These are phyloP conservation scores for Artemisia annua DNA, from an alignment of 129 eudicot species.

Conservation along the genomic window DNA sequence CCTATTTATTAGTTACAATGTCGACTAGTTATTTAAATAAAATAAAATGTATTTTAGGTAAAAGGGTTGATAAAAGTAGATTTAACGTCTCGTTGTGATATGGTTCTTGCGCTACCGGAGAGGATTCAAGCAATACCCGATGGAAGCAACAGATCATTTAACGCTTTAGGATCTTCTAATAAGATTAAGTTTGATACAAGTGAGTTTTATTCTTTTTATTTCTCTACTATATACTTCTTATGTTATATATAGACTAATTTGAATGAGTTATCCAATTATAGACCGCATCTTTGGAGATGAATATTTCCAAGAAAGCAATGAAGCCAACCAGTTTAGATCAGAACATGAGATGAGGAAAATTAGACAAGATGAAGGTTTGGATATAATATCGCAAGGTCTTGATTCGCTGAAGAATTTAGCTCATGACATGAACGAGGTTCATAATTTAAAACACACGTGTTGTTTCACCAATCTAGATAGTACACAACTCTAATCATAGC, in stretches of 20 bases:
- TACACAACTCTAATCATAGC: not conserved
- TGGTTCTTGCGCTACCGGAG: conserved; percentile 58
- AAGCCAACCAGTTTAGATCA: conserved; percentile 49
- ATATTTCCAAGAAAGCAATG: conserved; percentile 52
- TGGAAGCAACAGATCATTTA: conserved; percentile 41
- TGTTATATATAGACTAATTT: not conserved
- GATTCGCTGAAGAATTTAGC: conserved; percentile 65
- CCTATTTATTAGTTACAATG: too few species aligned
- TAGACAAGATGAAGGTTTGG: conserved; percentile 72
- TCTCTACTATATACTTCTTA: not conserved
- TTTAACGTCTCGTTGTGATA: conserved; percentile 41
- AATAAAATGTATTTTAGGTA: conserved; percentile 32
- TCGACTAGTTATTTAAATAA: not conserved
- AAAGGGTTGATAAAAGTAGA: conserved; percentile 61
- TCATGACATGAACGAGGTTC: conserved; percentile 72
- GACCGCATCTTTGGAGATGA: conserved; percentile 43
- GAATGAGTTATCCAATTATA: conserved; percentile 5
- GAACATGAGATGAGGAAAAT: conserved; percentile 59
- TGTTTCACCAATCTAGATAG: too few species aligned
- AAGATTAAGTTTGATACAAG: conserved; percentile 56
- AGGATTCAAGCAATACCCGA: conserved; percentile 72
- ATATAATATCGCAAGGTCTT: conserved; percentile 59
- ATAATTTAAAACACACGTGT: too few species aligned
- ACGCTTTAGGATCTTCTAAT: conserved; percentile 32
- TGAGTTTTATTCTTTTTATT: conserved; percentile 14